Base-by-base conservation (phyloP, 371 early-diverging fungal species). In the Rhizopus sp. region DNA sequence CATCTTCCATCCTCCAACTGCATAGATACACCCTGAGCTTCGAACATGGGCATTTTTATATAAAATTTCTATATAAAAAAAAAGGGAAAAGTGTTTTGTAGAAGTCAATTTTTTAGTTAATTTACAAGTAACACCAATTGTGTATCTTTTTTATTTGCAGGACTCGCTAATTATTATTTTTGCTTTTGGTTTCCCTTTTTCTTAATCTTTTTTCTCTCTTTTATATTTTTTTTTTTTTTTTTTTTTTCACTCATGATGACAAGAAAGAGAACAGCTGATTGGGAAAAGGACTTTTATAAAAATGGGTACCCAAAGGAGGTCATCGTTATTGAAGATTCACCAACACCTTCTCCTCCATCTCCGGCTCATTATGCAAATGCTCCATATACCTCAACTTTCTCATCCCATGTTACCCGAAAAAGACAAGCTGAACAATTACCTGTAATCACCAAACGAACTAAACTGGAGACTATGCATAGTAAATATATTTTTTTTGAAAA, bases 271-370 rank as follows among this genome's bases (percentile, higher is more conserved):
- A 34, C 13, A 13, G 31, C 5, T 5, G 68, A 77, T 60, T 84
- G 84, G 84, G 64, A 68, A 51, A 72, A 70, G 52, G 78, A 75
- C 17, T 82, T 80, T 46, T 81, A 81, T 50, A 78, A 76, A 63
- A 83, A 81, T 55, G 84, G 84, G 12, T 66, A 68, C 32, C 84
- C 84, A 16, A 61, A 69, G 57, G 84, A 84, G 52, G 70, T 82
- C 23, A 84, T 84, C 53, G 78, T 84, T 13, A 84, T 84, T 57
- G 82, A 80, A 17, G 84, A 83, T 38, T 48, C 68, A 30, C 79
- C 80, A 31, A 71, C 84, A 2, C 50, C 53, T 23, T 41, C 57
- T 15, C 63, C 57, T 29, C 48, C 33, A 39, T 41, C 54, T 33
- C 31, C 42, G 16, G 34, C 32, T 31, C 23, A 23, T 23, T 23